Evolutionary conservation across 345 rosid genomes (phyloP).

Genomic region (Lagerstroemia speciosa): DNA sequence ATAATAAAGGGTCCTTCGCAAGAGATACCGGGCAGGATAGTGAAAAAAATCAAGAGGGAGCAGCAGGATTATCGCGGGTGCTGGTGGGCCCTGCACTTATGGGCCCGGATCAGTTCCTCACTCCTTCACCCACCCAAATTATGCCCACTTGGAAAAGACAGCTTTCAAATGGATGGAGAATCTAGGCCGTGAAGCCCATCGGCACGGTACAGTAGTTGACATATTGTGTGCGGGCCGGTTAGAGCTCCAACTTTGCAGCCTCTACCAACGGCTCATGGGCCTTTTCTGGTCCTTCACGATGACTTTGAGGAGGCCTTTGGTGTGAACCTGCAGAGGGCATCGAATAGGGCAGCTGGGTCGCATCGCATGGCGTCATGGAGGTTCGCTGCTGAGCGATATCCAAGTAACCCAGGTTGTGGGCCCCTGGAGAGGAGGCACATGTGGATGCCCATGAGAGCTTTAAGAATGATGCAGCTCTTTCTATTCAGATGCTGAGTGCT

Average conservation of each 20-base stretch:
- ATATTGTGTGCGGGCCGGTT: constrained; percentile 96
- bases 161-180: constrained; percentile 82
- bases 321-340: constrained; percentile 91
- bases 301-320: constrained; percentile 99
- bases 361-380: constrained; percentile 81
- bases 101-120: constrained; percentile 95
- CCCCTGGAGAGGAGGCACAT: constrained; percentile 94
- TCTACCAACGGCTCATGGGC: constrained; percentile 88
- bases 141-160: constrained; percentile 76
- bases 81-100: constrained; percentile 89
- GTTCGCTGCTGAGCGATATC: constrained; percentile 90
- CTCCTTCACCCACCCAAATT: constrained; percentile 77
- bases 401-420: constrained; percentile 85
- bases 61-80: constrained; percentile 80
- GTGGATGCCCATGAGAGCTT: constrained; percentile 62
- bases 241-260: constrained; percentile 86
- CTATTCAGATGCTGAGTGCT: constrained; percentile 75
- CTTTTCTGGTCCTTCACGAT: constrained; percentile 89
- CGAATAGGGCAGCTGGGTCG: constrained; percentile 75
- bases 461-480: constrained; percentile 54
- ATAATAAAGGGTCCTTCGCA: constrained; percentile 89
- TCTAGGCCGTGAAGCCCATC: constrained; percentile 74
- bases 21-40: constrained; percentile 72
- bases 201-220: constrained; percentile 70
- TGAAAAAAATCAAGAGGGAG: constrained; percentile 86